Evolutionary conservation across 2,329 filamentous ascomycete genomes (phyloP), one percentile per base, ranked within the genome.

Genomic region (Scedosporium minutisporum): DNA sequence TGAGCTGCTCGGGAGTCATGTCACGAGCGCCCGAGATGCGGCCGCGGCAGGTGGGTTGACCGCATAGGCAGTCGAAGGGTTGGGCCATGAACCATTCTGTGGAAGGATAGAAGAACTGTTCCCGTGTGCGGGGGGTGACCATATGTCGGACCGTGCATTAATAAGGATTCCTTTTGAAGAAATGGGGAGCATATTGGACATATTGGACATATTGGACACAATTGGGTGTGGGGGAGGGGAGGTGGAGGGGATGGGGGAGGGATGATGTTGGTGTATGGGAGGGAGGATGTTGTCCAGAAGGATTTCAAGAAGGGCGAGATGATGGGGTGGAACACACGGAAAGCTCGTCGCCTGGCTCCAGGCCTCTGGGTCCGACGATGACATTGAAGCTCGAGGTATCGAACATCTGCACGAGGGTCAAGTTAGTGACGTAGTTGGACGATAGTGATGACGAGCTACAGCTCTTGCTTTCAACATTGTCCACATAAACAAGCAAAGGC

Each of bases 41-140:
- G 16, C 87, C 86, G 61, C 80, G 79, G 74, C 88, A 91, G 21
- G 76, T 75, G 0, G 76, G 67, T 4, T 77, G 78, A 65, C 79
- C 78, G 71, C 88, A 91, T 64, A 82, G 76, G 71, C 88, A 91
- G 64, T 82, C 75, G 70, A 91, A 91, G 3, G 86, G 80, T 76
- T 90, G 87, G 38, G 84, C 84, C 87, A 91, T 90, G 69, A 78
- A 69, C 87, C 87, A 91, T 74, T 91, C 88, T 1, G 87, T 90
- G 62, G 85, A 89, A 3, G 88, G 87, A 68, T 91, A 91, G 75
- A 90, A 91, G 76, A 90, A 91, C 71, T 83, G 61, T 33, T n/a
- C 18, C 16, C 18, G 25, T 29, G 23, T 12, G 21, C 41, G 21
- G 16, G 21, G 3, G 6, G 14, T 29, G 16, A 46, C 18, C 29